These are phyloP conservation scores for Trametes maxima DNA, from an alignment of 768 basidiomycete species.

Conservation along the genomic window DNA sequence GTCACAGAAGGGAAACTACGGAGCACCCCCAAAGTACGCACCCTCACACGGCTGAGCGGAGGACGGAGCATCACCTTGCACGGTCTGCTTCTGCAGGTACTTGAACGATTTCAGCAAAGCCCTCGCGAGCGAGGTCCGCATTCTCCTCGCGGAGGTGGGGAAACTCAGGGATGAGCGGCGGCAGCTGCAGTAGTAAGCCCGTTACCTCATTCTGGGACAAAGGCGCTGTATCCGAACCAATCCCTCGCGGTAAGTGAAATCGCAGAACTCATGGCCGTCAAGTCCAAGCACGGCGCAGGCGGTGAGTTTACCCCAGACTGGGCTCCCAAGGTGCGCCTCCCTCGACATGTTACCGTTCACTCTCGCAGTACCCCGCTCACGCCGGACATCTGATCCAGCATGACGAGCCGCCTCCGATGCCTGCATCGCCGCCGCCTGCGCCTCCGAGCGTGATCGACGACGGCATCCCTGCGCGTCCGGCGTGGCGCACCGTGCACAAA, in stretches of 20 bases:
- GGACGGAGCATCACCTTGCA: conserved; percentile 15
- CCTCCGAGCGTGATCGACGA: conserved; percentile 47
- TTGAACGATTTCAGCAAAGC: conserved; percentile 66
- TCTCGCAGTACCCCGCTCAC: conserved; percentile 2
- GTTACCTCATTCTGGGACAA: not conserved
- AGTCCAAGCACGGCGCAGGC: conserved; percentile 79
- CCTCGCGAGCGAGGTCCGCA: conserved; percentile 61
- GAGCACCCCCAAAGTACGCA: conserved; percentile 23
- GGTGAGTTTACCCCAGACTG: conserved; percentile 80
- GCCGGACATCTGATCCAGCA: conserved; percentile 35
- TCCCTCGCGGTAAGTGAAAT: conserved; percentile 59
- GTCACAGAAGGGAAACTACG: conserved; percentile 25
- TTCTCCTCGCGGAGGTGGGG: conserved; percentile 60
- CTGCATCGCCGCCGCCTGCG: conserved; percentile 40
- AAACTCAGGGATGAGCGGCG: conserved; percentile 62
- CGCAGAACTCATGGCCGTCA: conserved; percentile 79
- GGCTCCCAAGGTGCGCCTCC: conserved; percentile 55
- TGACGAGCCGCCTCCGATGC: conserved; percentile 25
- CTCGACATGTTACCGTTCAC: not conserved
- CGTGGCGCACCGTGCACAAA: conserved; percentile 75
- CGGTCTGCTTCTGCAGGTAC: conserved; percentile 40
- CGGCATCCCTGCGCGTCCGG: conserved; percentile 60
- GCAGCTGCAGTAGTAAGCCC: conserved; percentile 55
- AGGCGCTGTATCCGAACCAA: not conserved
- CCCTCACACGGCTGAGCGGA: conserved; percentile 1